Conservation (phyloP, 441 rosid species). For the Isatis lusitanica region DNA sequence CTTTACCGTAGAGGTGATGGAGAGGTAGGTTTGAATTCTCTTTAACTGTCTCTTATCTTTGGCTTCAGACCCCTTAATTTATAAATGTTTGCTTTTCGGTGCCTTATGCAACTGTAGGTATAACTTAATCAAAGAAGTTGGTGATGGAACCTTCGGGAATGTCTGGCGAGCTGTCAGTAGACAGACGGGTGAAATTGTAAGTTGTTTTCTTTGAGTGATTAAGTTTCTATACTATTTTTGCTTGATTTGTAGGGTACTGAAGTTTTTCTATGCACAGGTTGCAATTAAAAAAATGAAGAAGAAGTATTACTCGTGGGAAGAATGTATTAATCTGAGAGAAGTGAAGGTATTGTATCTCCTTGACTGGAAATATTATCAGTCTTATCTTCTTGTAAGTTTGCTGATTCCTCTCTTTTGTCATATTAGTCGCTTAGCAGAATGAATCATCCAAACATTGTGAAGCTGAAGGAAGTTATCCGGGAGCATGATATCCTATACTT, state of each 20-base stretch:
- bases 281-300: constrained; percentile 97
- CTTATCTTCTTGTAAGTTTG: background rate
- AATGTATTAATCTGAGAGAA: constrained; percentile 88
- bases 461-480: constrained; percentile 91
- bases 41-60: background rate
- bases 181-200: constrained; percentile 90
- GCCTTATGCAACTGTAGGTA: constrained; percentile 50
- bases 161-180: constrained; percentile 87
- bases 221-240: background rate
- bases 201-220: constrained; percentile 30
- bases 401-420: constrained; percentile 22
- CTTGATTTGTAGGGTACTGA: constrained; percentile 17
- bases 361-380: background rate
- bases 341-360: constrained; percentile 64
- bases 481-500: constrained; percentile 81
- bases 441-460: constrained; percentile 93
- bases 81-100: constrained; percentile 1
- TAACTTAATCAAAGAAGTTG: constrained; percentile 86
- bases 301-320: constrained; percentile 96
- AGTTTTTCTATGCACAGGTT: constrained; percentile 50
- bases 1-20: constrained; percentile 58
- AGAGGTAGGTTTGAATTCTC: constrained; percentile 56
- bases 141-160: constrained; percentile 97
- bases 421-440: constrained; percentile 79
- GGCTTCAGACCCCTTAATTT: background rate